Conservation (phyloP, 208 protist species). For the Zelonia costaricensis region DNA sequence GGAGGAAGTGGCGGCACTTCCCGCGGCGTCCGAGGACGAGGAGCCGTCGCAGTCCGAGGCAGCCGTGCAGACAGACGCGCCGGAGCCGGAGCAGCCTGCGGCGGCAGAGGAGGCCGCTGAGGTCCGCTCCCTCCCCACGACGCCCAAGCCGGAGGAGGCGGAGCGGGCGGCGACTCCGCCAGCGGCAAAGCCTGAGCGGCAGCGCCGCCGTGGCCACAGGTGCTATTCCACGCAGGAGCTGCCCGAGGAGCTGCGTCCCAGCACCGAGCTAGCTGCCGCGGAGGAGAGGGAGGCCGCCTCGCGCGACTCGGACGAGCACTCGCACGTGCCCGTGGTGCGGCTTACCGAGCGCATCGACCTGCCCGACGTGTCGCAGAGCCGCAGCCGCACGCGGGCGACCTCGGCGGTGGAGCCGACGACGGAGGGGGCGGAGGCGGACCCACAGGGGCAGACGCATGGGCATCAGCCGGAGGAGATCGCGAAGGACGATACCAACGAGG, state of each 20-base stretch:
- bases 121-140: too few species aligned
- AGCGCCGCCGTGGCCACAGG: constrained; percentile 18
- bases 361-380: constrained; percentile 1
- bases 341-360: constrained; percentile 11
- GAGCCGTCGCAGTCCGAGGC: too few species aligned
- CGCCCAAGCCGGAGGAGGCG: neutral
- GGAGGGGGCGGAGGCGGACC: too few species aligned
- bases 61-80: constrained; percentile 7
- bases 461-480: too few species aligned
- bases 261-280: neutral
- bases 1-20: neutral
- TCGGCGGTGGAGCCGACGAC: neutral
- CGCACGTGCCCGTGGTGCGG: constrained; percentile 16
- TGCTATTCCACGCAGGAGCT: constrained; percentile 28
- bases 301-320: constrained; percentile 9
- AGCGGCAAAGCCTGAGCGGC: neutral
- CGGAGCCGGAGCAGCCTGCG: neutral
- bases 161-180: constrained; percentile 6
- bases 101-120: neutral
- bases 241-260: constrained; percentile 21
- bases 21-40: too few species aligned
- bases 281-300: neutral
- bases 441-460: too few species aligned
- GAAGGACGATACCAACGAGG: too few species aligned
- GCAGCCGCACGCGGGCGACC: constrained; percentile 3